A percentile compares a stretch with the other conserved stretches of the same genome.
phyloP scores from a whole-genome alignment of 129 eudicot genomes.

The Solidago caesia region DNA sequence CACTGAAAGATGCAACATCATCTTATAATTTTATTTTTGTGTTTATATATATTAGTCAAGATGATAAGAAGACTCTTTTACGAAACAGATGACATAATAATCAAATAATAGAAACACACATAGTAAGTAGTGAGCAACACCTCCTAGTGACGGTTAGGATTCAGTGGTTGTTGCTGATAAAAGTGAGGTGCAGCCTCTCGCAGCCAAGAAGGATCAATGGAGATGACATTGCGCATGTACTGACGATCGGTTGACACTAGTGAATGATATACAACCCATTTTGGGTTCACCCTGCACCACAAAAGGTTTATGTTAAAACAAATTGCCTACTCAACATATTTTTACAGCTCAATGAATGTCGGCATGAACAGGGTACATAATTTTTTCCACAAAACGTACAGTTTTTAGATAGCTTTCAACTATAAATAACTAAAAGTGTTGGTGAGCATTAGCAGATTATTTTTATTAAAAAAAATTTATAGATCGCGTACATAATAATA shows the following conservation, averaged over 20 bases:
- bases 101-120: background rate
- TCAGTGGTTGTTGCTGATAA: constrained; percentile 52
- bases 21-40: background rate
- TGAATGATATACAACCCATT: constrained; percentile 84
- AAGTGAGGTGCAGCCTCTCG: constrained; percentile 91
- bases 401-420: background rate
- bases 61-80: background rate
- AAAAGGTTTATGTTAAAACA: constrained; percentile 11
- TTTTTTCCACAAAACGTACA: background rate
- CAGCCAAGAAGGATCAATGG: constrained; percentile 91
- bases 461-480: background rate
- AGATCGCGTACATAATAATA: background rate
- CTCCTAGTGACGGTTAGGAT: constrained; percentile 29
- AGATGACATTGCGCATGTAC: constrained; percentile 92
- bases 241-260: constrained; percentile 90
- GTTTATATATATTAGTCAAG: background rate
- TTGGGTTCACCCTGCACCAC: constrained; percentile 88
- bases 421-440: background rate
- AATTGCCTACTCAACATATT: background rate
- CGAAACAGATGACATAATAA: background rate
- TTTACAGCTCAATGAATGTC: background rate
- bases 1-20: background rate
- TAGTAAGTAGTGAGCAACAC: background rate
- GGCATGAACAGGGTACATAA: background rate
- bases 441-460: background rate